Evolutionary conservation across 495 filamentous ascomycete genomes (phyloP).

Genomic region (Hyaloscypha finlandica): DNA sequence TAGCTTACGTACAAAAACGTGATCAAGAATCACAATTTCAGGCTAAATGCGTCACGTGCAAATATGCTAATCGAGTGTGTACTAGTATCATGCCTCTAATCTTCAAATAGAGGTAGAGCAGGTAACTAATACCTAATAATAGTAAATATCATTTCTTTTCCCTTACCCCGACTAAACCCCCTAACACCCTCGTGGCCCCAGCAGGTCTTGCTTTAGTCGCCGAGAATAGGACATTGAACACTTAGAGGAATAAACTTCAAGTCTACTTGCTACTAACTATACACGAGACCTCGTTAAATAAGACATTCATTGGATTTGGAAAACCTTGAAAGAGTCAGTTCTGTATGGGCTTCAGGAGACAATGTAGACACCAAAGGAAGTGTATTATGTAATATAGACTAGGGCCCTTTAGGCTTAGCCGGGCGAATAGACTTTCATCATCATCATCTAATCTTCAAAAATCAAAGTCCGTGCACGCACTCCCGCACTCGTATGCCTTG

Average conservation of each 20-base stretch:
- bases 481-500: no score
- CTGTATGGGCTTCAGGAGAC: neutral
- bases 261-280: slow-evolving; percentile 4
- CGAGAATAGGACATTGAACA: slow-evolving; percentile 17
- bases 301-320: neutral
- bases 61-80: no score
- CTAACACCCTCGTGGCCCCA: slow-evolving; percentile 1
- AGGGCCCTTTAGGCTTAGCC: slow-evolving; percentile 6
- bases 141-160: neutral
- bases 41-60: no score
- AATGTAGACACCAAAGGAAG: neutral
- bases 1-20: no score
- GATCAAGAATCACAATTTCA: no score
- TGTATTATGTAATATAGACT: slow-evolving; percentile 7
- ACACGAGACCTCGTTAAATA: slow-evolving; percentile 4
- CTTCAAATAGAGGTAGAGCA: neutral
- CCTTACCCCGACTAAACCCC: neutral
- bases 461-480: no score
- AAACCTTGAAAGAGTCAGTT: neutral
- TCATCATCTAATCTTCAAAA: no score
- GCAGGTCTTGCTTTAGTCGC: slow-evolving; percentile 16
- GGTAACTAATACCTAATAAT: neutral
- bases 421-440: neutral
- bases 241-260: slow-evolving; percentile 18
- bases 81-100: no score